Evolutionary conservation across 257 asterid species (phyloP).

Genomic region (Avicennia marina): DNA sequence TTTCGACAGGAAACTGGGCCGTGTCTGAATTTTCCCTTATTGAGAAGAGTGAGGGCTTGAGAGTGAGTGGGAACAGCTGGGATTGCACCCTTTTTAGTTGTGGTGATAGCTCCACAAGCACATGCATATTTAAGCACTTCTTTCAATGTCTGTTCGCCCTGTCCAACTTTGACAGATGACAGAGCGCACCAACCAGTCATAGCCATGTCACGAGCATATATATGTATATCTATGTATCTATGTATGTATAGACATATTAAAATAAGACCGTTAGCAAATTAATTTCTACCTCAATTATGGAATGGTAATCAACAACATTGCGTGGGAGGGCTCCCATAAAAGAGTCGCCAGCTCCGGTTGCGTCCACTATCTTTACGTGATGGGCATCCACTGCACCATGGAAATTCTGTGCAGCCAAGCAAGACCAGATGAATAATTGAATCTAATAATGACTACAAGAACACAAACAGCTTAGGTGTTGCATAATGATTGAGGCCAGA

Average conservation of each 20-base stretch:
- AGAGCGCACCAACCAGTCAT: too few species aligned
- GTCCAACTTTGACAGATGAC: too few species aligned
- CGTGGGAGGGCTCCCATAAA: slow-evolving; percentile 25
- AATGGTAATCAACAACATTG: slow-evolving; percentile 26
- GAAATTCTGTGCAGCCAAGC: slow-evolving; percentile 13
- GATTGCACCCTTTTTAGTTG: slow-evolving; percentile 63
- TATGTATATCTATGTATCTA: slow-evolving; percentile 4
- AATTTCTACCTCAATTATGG: slow-evolving; percentile 10
- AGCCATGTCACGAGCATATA: too few species aligned
- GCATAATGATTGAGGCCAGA: too few species aligned
- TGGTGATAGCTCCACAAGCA: slow-evolving; percentile 66
- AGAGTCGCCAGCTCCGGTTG: slow-evolving; percentile 35
- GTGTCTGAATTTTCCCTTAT: too few species aligned
- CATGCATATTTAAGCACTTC: slow-evolving; percentile 49
- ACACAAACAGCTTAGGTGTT: too few species aligned
- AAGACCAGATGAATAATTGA: too few species aligned
- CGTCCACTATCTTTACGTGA: slow-evolving; percentile 21
- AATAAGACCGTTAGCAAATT: too few species aligned
- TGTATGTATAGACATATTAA: too few species aligned
- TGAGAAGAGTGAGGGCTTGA: slow-evolving; percentile 35
- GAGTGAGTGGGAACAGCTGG: slow-evolving; percentile 54
- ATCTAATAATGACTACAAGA: too few species aligned
- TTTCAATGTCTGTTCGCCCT: slow-evolving; percentile 47
- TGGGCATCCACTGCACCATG: slow-evolving; percentile 19
- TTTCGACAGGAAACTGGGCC: too few species aligned